Evolutionary conservation across 2,329 filamentous ascomycete genomes (phyloP).

Genomic region (Fusarium setosum): DNA sequence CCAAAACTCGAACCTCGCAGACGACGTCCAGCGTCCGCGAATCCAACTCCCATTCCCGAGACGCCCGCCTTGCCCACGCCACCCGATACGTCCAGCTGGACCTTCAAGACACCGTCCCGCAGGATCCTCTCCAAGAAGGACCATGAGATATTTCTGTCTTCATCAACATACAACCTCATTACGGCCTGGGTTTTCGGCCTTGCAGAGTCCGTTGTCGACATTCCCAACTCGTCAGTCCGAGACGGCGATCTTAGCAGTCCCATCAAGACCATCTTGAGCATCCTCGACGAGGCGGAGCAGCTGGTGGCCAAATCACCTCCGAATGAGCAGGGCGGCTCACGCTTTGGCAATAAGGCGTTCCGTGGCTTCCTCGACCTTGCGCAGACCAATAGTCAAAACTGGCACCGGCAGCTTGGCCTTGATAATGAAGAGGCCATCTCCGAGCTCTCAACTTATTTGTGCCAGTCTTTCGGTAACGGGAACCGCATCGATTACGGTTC

Average conservation of each 20-base stretch:
- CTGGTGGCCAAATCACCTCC: conserved; percentile 79
- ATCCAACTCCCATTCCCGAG: conserved; percentile 73
- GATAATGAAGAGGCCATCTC: conserved; percentile 63
- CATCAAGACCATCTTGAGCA: conserved; percentile 72
- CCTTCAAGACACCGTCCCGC: conserved; percentile 75
- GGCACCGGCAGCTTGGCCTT: conserved; percentile 73
- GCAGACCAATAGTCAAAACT: conserved; percentile 64
- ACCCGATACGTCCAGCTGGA: conserved; percentile 68
- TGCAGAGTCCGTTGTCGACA: conserved; percentile 81
- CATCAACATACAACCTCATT: conserved; percentile 80
- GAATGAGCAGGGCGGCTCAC: conserved; percentile 85
- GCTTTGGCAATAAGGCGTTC: conserved; percentile 96
- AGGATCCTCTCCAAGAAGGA: conserved; percentile 86
- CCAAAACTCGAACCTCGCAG: conserved; percentile 76
- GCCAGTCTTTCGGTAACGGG: conserved; percentile 86
- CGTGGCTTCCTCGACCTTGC: conserved; percentile 81
- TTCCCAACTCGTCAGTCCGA: conserved; percentile 70
- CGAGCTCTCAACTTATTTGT: conserved; percentile 84
- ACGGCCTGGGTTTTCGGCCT: conserved; percentile 88
- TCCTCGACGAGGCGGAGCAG: conserved; percentile 76
- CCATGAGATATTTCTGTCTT: conserved; percentile 83
- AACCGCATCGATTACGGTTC: conserved; percentile 95
- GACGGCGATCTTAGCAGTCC: conserved; percentile 68
- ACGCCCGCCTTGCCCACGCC: conserved; percentile 80
- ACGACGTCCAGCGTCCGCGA: conserved; percentile 62